Evolutionary conservation across 257 asterid genomes (phyloP).

Genomic region (Penstemon newberryi): DNA sequence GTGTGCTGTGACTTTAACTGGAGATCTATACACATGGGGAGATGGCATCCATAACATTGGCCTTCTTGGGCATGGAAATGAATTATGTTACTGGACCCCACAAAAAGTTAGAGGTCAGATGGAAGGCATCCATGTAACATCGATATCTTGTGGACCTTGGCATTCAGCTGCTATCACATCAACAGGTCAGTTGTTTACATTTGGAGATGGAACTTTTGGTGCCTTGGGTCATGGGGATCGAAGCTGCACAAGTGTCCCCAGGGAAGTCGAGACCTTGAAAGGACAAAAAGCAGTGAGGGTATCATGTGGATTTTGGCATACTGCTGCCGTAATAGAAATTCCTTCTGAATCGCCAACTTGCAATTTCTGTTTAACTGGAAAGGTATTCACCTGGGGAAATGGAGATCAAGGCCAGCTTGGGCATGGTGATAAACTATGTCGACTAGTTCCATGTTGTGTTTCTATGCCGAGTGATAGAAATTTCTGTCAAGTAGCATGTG

Average conservation of each 20-base stretch:
- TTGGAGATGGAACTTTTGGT: slow-evolving; percentile 92
- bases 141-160: slow-evolving; percentile 93
- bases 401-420: slow-evolving; percentile 93
- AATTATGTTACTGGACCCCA: slow-evolving; percentile 91
- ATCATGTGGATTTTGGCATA: slow-evolving; percentile 95
- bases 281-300: slow-evolving; percentile 90
- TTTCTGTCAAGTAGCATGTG: slow-evolving; percentile 93
- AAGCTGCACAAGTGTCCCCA: slow-evolving; percentile 53
- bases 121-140: slow-evolving; percentile 85
- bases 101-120: slow-evolving; percentile 84
- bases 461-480: slow-evolving; percentile 92
- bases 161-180: slow-evolving; percentile 95
- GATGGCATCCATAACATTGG: slow-evolving; percentile 69
- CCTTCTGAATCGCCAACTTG: slow-evolving; percentile 91
- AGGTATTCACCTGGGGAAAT: slow-evolving; percentile 95
- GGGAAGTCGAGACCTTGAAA: slow-evolving; percentile 90
- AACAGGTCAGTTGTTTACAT: slow-evolving; percentile 91
- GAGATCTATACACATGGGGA: slow-evolving; percentile 94
- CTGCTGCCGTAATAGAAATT: slow-evolving; percentile 95
- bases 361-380: slow-evolving; percentile 86
- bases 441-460: slow-evolving; percentile 91
- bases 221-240: slow-evolving; percentile 95
- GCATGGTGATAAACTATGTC: slow-evolving; percentile 86
- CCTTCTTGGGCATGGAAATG: slow-evolving; percentile 94
- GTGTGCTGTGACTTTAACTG: slow-evolving; percentile 90